Base-by-base conservation (phyloP, 1,284 basidiomycete genomes). In the Gymnopus androsaceus region DNA sequence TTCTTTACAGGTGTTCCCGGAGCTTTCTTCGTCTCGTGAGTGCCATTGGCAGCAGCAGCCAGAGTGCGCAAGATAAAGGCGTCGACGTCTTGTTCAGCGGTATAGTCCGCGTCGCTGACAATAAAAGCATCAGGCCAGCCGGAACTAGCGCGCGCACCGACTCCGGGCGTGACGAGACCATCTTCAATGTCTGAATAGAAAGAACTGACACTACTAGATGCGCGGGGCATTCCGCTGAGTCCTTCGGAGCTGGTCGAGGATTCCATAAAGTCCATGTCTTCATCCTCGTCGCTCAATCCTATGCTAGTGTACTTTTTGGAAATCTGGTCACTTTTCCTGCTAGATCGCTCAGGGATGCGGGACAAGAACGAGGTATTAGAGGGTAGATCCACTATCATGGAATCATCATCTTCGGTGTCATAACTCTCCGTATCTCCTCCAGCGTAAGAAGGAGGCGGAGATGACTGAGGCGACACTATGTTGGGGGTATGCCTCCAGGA, bases 1-100 rank as follows among this genome's bases (percentile, higher is more conserved):
- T 79, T 84, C 76, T 92, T 92, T 42, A 90, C 87, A 0, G 90
- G 90, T 3, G 90, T 92, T 0, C 86, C 88, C 4, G 90, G 90
- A 15, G 83, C 81, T 50, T 76, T 83, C 74, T 88, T 90, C 30
- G 71, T 78, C 50, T 78, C 76, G 48, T 69, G 65, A 51, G 72
- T 67, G 28, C 72, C 74, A 61, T 83, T 78, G 25, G 79, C 74
- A 11, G 80, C 80, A 1, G 80, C 77, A 1, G 81, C 80, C n/a
- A 92, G 79, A 1, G 84, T 85, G 31, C 82, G 82, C 60, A 85
- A 72, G 60, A 92, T 90, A 67, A 90, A 90, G 6, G 79, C 80
- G 53, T 91, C 86, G 1, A 87, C 77, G 48, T 85, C 78, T 19
- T 74, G 67, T n/a, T 8, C 60, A 38, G 41, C 60, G 34, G 69